Percentiles rank a stretch among this genome's conserved stretches.
These are phyloP conservation scores for Xylariales sp. DNA, from an alignment of 2,329 filamentous ascomycete species.

Conservation along the genomic window DNA sequence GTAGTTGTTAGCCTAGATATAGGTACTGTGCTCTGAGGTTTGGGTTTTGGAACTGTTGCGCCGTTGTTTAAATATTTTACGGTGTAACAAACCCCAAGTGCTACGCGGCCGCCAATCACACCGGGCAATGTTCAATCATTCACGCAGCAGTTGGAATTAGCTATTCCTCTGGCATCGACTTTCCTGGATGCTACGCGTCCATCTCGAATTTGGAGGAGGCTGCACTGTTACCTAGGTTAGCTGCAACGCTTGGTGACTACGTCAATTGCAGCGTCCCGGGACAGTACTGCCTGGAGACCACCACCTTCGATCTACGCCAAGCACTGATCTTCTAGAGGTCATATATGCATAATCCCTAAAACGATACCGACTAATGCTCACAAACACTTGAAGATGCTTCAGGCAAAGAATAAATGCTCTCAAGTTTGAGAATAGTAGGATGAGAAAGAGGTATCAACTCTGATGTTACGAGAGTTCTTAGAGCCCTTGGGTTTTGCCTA, in stretches of 20 bases:
- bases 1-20: neutral
- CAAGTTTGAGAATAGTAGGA: neutral
- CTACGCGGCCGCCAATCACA: neutral
- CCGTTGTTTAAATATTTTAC: conserved; percentile 1
- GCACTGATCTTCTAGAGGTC: neutral
- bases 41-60: neutral
- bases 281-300: too few species aligned
- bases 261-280: neutral
- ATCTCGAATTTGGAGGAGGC: too few species aligned
- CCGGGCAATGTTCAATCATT: neutral
- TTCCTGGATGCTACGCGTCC: too few species aligned
- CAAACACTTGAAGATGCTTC: neutral
- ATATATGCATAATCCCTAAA: too few species aligned
- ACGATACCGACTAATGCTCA: neutral
- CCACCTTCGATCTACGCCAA: neutral
- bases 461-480: neutral
- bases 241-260: too few species aligned
- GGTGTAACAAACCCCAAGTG: too few species aligned
- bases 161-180: neutral
- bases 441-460: neutral
- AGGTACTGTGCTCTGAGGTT: too few species aligned
- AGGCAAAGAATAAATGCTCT: neutral
- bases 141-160: neutral
- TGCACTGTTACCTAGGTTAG: too few species aligned
- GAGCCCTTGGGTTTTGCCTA: neutral